phyloP scores from a whole-genome alignment of 2,329 filamentous ascomycete species.

The Pestalotiopsis sp. region DNA sequence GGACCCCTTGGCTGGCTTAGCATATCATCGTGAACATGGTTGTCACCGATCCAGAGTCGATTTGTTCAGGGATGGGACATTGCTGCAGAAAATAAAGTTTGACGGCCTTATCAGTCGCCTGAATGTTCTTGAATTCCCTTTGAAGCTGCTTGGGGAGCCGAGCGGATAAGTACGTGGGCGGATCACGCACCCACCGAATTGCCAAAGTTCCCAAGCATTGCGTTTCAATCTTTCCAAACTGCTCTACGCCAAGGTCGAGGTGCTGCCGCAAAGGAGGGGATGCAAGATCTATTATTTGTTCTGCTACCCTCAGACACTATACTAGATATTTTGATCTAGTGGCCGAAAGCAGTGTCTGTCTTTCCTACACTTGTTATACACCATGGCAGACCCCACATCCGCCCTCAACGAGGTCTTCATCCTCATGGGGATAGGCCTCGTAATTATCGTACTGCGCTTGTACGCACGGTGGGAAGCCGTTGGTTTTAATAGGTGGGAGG shows the following conservation, averaged over 20 bases:
- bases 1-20: not conserved
- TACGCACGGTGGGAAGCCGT: conserved; percentile 1
- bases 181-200: not conserved
- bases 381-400: not conserved
- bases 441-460: not conserved
- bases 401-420: conserved; percentile 1
- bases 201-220: not conserved
- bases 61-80: not conserved
- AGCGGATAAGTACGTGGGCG: not conserved
- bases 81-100: not conserved
- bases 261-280: not conserved
- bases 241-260: not conserved
- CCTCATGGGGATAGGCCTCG: not conserved
- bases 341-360: not conserved
- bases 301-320: not conserved
- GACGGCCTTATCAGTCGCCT: not conserved
- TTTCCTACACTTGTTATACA: not conserved
- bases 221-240: not conserved
- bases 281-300: not conserved
- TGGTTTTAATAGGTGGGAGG: not conserved
- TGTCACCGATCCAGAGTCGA: not conserved
- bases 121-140: not conserved
- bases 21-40: not conserved
- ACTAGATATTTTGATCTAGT: not conserved
- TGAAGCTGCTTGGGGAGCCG: not conserved